phyloP scores from a whole-genome alignment of 177 flowering plant genomes.

The Vitis hybrid region DNA sequence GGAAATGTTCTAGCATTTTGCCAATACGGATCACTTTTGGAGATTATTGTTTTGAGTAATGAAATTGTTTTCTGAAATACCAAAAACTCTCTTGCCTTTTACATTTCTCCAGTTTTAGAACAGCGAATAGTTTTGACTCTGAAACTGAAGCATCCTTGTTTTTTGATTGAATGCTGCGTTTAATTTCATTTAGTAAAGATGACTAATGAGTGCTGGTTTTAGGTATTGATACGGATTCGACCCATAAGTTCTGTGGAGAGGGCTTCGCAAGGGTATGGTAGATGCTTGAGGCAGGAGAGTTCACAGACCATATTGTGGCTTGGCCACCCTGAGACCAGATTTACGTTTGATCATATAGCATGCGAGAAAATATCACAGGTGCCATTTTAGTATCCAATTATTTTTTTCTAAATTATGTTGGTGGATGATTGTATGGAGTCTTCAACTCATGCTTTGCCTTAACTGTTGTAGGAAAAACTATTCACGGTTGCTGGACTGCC shows the following conservation, averaged over 20 bases:
- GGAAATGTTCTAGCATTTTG: no score
- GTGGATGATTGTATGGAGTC: not conserved
- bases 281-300: constrained; percentile 84
- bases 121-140: no score
- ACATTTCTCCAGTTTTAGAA: no score
- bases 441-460: not conserved
- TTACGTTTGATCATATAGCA: constrained; percentile 87
- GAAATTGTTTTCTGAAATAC: no score
- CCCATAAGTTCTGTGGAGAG: constrained; percentile 62
- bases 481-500: constrained; percentile 82
- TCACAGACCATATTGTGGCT: constrained; percentile 69
- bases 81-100: no score
- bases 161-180: no score
- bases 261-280: constrained; percentile 49
- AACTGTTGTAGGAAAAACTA: constrained; percentile 61
- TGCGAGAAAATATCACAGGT: constrained; percentile 88
- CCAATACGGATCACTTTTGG: no score
- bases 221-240: constrained; percentile 82
- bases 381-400: not conserved
- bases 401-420: not conserved
- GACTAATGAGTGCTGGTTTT: constrained; percentile 1
- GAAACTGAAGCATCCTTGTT: no score
- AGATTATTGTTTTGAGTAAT: no score
- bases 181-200: not conserved
- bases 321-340: constrained; percentile 89